These are phyloP conservation scores for Alnus glutinosa DNA, from an alignment of 306 rosid genomes.

Conservation along the genomic window DNA sequence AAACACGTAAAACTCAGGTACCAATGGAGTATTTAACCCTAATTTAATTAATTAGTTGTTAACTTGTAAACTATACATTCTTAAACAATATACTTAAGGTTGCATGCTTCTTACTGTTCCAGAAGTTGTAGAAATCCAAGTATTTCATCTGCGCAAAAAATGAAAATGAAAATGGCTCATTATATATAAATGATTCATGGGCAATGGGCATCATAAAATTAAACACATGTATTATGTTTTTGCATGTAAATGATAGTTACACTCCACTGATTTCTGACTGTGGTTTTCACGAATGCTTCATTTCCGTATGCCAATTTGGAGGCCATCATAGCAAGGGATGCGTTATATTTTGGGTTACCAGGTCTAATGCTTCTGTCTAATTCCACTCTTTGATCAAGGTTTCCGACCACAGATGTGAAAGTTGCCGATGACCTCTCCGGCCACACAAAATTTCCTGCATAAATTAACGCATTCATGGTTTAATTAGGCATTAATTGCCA, in stretches of 20 bases:
- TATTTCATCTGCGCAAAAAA: slow-evolving; percentile 37
- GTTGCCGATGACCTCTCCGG: slow-evolving; percentile 31
- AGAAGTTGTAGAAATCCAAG: slow-evolving; percentile 35
- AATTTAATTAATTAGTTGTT: too few relatives aligned
- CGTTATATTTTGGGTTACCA: slow-evolving; percentile 29
- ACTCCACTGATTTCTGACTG: slow-evolving; percentile 38
- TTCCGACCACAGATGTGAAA: slow-evolving; percentile 19
- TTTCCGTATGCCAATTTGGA: slow-evolving; percentile 46
- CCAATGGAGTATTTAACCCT: too few relatives aligned
- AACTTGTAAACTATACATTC: too few relatives aligned
- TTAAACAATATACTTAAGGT: too few relatives aligned
- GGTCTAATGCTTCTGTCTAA: slow-evolving; percentile 32
- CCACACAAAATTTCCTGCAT: slow-evolving; percentile 32
- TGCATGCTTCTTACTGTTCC: slow-evolving; percentile 30
- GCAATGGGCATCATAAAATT: too few relatives aligned
- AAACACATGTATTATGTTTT: neutral
- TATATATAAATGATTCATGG: too few relatives aligned
- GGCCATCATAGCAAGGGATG: slow-evolving; percentile 42
- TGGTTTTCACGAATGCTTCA: slow-evolving; percentile 15
- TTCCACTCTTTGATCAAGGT: slow-evolving; percentile 38
- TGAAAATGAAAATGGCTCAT: neutral
- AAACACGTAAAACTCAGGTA: too few relatives aligned
- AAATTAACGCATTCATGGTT: neutral
- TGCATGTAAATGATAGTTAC: slow-evolving; percentile 10
- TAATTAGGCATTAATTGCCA: too few relatives aligned